phyloP scores from a whole-genome alignment of 495 filamentous ascomycete genomes.

The Penicillium longicatenatum region DNA sequence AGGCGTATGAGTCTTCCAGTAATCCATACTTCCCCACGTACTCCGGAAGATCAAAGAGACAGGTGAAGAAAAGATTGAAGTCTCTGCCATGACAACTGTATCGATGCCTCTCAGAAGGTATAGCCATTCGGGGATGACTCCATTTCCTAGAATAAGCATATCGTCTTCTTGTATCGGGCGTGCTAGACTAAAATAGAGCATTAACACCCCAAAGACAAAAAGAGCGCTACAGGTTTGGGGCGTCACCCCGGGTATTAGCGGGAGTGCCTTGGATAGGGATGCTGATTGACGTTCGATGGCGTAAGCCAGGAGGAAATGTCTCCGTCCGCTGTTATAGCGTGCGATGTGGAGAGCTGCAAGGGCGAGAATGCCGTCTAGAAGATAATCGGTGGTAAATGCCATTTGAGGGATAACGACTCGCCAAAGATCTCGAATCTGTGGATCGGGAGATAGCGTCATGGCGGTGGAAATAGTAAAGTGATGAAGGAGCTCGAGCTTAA shows the following conservation, averaged over 20 bases:
- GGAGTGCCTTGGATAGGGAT: constrained; percentile 1
- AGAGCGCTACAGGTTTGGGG: background rate
- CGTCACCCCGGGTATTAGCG: background rate
- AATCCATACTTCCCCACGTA: constrained; percentile 6
- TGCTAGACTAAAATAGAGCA: constrained; percentile 5
- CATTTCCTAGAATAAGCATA: background rate
- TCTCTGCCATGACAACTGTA: constrained; percentile 5
- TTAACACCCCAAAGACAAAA: constrained; percentile 4
- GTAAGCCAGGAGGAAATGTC: background rate
- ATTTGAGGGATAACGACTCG: constrained; percentile 33
- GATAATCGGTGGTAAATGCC: constrained; percentile 1
- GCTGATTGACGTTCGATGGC: constrained; percentile 1
- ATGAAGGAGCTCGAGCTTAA: constrained; percentile 17
- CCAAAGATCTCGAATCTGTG: constrained; percentile 15
- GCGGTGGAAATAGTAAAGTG: constrained; percentile 21
- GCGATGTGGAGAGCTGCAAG: constrained; percentile 11
- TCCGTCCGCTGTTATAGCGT: background rate
- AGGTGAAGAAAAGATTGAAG: constrained; percentile 1
- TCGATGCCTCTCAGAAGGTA: background rate
- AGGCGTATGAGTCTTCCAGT: constrained; percentile 7
- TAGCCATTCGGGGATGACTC: constrained; percentile 4
- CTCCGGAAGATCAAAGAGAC: constrained; percentile 5
- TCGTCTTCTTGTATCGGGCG: background rate
- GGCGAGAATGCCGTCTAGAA: constrained; percentile 28
- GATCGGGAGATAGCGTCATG: constrained; percentile 14